A percentile compares a stretch with the other conserved stretches of the same genome.
phyloP scores from a whole-genome alignment of 192 early-diverging fungal species.

The Coemansia sp. region DNA sequence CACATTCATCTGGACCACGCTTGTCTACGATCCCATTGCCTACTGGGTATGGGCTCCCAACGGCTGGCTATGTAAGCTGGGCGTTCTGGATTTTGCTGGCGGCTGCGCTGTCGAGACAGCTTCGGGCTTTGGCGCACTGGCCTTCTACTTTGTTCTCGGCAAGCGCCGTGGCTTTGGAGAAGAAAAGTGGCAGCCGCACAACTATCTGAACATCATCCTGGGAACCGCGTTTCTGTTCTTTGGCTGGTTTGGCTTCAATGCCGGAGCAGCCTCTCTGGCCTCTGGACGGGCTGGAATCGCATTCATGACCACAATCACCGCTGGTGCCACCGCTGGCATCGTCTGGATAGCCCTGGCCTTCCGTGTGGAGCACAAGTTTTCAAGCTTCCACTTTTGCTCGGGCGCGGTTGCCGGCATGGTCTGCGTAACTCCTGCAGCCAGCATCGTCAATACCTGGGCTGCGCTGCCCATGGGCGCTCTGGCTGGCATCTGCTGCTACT shows the following conservation, averaged over 20 bases:
- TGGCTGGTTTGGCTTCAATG: slow-evolving; percentile 92
- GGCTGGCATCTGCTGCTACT: slow-evolving; percentile 65
- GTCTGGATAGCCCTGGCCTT: slow-evolving; percentile 77
- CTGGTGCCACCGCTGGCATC: slow-evolving; percentile 67
- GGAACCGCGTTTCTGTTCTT: slow-evolving; percentile 85
- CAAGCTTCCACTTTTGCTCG: slow-evolving; percentile 82
- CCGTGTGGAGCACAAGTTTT: slow-evolving; percentile 67
- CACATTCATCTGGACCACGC: slow-evolving; percentile 66
- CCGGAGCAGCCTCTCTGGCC: slow-evolving; percentile 70
- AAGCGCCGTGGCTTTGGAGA: slow-evolving; percentile 65
- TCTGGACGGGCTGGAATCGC: slow-evolving; percentile 74
- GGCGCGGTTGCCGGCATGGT: slow-evolving; percentile 89
- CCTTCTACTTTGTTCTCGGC: slow-evolving; percentile 79
- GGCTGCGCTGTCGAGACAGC: slow-evolving; percentile 84
- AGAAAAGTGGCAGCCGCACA: slow-evolving; percentile 72
- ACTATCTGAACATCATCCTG: slow-evolving; percentile 79
- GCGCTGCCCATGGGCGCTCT: slow-evolving; percentile 75
- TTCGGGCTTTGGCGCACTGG: slow-evolving; percentile 79
- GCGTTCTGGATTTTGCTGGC: slow-evolving; percentile 84
- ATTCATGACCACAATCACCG: slow-evolving; percentile 72
- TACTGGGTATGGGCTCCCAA: slow-evolving; percentile 82
- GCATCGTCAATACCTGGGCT: slow-evolving; percentile 71
- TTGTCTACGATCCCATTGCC: slow-evolving; percentile 73
- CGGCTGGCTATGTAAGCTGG: slow-evolving; percentile 76
- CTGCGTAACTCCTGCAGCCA: slow-evolving; percentile 82